Conservation (phyloP, 345 rosid genomes). For the Citrus glauca region DNA sequence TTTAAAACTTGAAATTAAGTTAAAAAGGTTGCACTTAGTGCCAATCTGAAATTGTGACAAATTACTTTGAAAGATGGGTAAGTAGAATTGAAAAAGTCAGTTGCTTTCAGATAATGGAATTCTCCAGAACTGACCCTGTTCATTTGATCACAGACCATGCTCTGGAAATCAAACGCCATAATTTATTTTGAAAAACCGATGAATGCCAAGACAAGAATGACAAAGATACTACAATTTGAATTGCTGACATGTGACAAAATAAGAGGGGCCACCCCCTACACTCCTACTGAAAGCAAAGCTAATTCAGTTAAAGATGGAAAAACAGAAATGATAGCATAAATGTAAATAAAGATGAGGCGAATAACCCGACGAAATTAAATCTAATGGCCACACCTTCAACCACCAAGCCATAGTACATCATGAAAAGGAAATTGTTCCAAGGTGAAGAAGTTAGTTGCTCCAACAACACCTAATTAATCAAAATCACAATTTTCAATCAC, state of each 20-base stretch:
- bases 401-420: conserved; percentile 85
- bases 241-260: neutral
- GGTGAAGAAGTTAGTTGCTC: conserved; percentile 84
- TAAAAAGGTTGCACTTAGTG: neutral
- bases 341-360: neutral
- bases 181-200: neutral
- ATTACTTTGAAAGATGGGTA: neutral
- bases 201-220: neutral
- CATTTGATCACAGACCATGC: neutral
- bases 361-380: neutral
- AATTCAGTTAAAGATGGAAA: neutral
- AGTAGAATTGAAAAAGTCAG: neutral
- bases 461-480: conserved; percentile 59
- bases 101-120: neutral
- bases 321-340: neutral
- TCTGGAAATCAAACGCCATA: neutral
- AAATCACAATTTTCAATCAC: neutral
- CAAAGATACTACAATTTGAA: neutral
- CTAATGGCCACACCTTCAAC: conserved; percentile 58
- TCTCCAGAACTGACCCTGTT: neutral
- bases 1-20: neutral
- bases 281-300: neutral
- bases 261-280: neutral
- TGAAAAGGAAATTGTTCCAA: conserved; percentile 84
- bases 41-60: neutral